phyloP scores from a whole-genome alignment of 306 rosid genomes.

The Calophaca sinica region DNA sequence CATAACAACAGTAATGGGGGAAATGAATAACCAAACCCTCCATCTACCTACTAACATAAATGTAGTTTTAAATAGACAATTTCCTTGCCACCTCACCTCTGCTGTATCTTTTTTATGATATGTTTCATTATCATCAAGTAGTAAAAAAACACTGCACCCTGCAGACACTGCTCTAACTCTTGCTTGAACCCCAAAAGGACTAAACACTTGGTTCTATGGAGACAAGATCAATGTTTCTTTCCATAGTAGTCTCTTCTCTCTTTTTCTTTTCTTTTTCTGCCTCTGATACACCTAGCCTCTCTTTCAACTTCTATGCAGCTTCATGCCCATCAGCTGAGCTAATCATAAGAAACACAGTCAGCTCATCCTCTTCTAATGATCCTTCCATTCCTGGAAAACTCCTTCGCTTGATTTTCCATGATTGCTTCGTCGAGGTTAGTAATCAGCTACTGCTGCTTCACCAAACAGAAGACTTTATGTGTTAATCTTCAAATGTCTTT shows the following conservation, averaged over 20 bases:
- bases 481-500: too few relatives aligned
- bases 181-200: slow-evolving; percentile 6
- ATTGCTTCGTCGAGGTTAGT: slow-evolving; percentile 91
- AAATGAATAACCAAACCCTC: neutral
- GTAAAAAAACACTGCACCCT: slow-evolving; percentile 24
- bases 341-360: slow-evolving; percentile 64
- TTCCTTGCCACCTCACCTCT: slow-evolving; percentile 4
- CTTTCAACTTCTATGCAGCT: slow-evolving; percentile 70
- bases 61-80: slow-evolving; percentile 57
- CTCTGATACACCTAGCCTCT: slow-evolving; percentile 52
- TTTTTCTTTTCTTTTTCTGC: slow-evolving; percentile 42
- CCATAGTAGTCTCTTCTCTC: slow-evolving; percentile 41
- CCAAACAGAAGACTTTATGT: too few relatives aligned
- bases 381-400: slow-evolving; percentile 89
- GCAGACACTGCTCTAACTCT: neutral
- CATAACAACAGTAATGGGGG: neutral
- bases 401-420: slow-evolving; percentile 91
- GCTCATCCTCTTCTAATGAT: slow-evolving; percentile 70
- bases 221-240: slow-evolving; percentile 34
- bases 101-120: slow-evolving; percentile 21
- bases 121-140: slow-evolving; percentile 35
- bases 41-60: slow-evolving; percentile 66
- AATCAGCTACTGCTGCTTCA: too few relatives aligned
- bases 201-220: slow-evolving; percentile 57
- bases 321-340: slow-evolving; percentile 86